Conservation (phyloP, 2,329 filamentous ascomycete genomes). For the Hypomyces rosellus region DNA sequence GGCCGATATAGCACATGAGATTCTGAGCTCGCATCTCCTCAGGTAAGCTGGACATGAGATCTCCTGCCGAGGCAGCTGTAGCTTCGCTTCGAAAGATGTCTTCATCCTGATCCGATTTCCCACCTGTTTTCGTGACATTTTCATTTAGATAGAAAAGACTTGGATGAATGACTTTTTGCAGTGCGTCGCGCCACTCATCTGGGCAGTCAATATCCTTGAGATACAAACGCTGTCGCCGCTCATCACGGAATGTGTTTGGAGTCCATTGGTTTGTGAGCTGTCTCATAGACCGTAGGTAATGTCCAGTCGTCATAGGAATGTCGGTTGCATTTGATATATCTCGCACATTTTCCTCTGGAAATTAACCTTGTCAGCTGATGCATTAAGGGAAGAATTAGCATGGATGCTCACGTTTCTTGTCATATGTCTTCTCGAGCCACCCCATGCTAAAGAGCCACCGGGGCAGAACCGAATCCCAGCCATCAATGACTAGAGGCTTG, state of each 20-base stretch:
- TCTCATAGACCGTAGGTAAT: conserved; percentile 85
- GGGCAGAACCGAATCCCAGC: conserved; percentile 72
- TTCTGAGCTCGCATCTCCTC: conserved; percentile 87
- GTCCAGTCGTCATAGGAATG: conserved; percentile 77
- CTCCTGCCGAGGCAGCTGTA: conserved; percentile 68
- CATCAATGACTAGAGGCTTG: conserved; percentile 84
- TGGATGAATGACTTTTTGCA: conserved; percentile 71
- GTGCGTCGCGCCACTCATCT: conserved; percentile 71
- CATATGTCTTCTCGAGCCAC: conserved; percentile 75
- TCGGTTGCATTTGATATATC: conserved; percentile 69
- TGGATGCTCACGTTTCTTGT: conserved; percentile 62
- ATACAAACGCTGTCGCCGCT: conserved; percentile 79
- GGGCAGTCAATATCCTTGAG: conserved; percentile 97
- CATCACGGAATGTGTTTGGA: conserved; percentile 67
- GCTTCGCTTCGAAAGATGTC: conserved; percentile 42
- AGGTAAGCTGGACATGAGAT: conserved; percentile 90
- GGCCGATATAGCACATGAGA: conserved; percentile 96
- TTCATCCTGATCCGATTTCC: conserved; percentile 29
- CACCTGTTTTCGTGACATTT: conserved; percentile 45
- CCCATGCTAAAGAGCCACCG: conserved; percentile 69
- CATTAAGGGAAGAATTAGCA: background rate
- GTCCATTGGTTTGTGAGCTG: conserved; percentile 79
- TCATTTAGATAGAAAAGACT: conserved; percentile 89
- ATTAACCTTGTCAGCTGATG: conserved; percentile 16
- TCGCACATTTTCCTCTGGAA: conserved; percentile 71